Percentiles rank a stretch among this genome's conserved stretches.
These are phyloP conservation scores for Discostella pseudostelligera DNA, from an alignment of 108 stramenopile species.

Conservation along the genomic window DNA sequence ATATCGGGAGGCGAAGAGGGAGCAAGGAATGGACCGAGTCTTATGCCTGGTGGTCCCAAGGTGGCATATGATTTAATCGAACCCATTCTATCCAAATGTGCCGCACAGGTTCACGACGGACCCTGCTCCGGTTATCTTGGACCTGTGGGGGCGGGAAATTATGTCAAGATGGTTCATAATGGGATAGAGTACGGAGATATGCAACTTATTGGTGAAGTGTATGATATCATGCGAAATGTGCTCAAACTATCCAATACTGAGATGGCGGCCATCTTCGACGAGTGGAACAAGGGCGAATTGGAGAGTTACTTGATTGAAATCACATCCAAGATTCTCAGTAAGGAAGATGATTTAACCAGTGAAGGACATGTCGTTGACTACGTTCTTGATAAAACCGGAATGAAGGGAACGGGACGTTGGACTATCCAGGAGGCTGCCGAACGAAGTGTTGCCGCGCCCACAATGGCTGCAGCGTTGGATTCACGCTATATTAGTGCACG, in stretches of 20 bases:
- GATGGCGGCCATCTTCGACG: constrained; percentile 85
- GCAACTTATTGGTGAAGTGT: constrained; percentile 98
- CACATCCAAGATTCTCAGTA: constrained; percentile 87
- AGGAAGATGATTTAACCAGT: constrained; percentile 79
- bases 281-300: constrained; percentile 92
- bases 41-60: constrained; percentile 98
- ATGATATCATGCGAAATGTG: constrained; percentile 84
- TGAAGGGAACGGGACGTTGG: constrained; percentile 99
- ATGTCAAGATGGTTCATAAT: constrained; percentile 99
- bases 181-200: constrained; percentile 99
- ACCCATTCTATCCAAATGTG: constrained; percentile 93
- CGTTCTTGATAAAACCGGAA: constrained; percentile 97
- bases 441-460: constrained; percentile 92
- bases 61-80: constrained; percentile 93
- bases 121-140: constrained; percentile 97
- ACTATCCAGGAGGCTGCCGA: constrained; percentile 99
- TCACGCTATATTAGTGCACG: constrained; percentile 88
- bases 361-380: constrained; percentile 87
- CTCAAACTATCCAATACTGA: constrained; percentile 92
- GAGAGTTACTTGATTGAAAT: constrained; percentile 97
- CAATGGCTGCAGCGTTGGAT: constrained; percentile 95
- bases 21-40: constrained; percentile 94
- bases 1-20: constrained; percentile 99
- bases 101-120: constrained; percentile 89
- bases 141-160: constrained; percentile 91